phyloP scores from a whole-genome alignment of 306 rosid species.

The Glycyrrhiza uralensis region DNA sequence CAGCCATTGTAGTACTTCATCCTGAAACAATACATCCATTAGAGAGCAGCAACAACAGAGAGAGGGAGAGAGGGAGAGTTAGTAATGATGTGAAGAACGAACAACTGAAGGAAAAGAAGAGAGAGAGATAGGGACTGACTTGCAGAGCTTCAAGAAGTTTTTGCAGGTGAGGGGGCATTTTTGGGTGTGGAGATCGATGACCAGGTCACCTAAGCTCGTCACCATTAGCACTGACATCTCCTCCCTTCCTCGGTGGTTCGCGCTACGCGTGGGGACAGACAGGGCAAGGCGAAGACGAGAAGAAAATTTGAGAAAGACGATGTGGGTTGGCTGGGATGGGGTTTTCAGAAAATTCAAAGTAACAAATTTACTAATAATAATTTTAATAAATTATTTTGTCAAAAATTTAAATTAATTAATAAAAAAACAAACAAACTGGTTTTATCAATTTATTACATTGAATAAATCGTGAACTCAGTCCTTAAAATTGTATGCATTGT shows the following conservation, averaged over 20 bases:
- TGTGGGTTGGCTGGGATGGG: neutral
- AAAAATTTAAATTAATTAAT: too few relatives aligned
- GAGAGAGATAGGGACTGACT: conserved; percentile 37
- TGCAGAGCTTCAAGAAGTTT: conserved; percentile 93
- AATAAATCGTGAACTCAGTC: too few relatives aligned
- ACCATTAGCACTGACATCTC: conserved; percentile 82
- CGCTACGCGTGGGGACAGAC: neutral
- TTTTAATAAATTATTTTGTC: too few relatives aligned
- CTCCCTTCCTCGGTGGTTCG: neutral
- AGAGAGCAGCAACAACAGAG: conserved; percentile 6
- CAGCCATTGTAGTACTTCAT: conserved; percentile 84
- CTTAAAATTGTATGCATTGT: too few relatives aligned
- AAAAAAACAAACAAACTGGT: too few relatives aligned
- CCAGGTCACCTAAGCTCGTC: conserved; percentile 85
- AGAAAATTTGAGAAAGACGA: neutral
- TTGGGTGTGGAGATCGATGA: conserved; percentile 66
- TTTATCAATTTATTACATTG: too few relatives aligned
- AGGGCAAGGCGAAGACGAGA: neutral
- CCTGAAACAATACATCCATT: too few relatives aligned
- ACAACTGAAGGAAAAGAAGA: neutral
- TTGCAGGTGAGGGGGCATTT: conserved; percentile 84
- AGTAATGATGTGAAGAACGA: neutral
- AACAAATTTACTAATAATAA: too few relatives aligned
- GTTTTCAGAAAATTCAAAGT: too few relatives aligned
- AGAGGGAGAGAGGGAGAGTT: neutral